These are phyloP conservation scores for Sclerotinia trifoliorum DNA, from an alignment of 2,329 filamentous ascomycete species.

Conservation along the genomic window DNA sequence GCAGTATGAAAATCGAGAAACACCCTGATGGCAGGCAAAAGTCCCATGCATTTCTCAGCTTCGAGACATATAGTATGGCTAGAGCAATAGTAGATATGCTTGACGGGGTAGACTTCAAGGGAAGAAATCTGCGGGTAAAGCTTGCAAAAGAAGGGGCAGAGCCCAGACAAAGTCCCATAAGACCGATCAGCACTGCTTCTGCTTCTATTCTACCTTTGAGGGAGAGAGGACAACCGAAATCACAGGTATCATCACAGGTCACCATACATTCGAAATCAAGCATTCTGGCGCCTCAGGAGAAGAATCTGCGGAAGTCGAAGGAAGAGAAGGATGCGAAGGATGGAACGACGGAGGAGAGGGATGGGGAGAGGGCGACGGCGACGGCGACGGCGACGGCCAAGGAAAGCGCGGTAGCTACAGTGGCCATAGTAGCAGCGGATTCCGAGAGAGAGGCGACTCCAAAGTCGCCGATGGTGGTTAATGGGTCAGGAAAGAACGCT, in stretches of 20 bases:
- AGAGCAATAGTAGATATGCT: constrained; percentile 14
- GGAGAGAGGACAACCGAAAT: not conserved
- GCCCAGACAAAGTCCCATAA: not conserved
- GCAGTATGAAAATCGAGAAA: constrained; percentile 25
- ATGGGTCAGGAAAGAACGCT: constrained; percentile 8
- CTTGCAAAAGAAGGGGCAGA: constrained; percentile 23
- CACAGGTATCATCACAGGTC: not conserved
- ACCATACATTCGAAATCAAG: not conserved
- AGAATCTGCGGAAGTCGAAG: not conserved
- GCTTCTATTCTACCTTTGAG: not conserved
- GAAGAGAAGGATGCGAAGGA: not conserved
- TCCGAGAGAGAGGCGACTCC: not conserved
- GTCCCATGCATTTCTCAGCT: constrained; percentile 30
- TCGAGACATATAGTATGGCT: constrained; percentile 25
- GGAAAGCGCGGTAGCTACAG: not conserved
- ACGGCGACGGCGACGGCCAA: not conserved
- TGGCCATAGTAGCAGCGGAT: not conserved
- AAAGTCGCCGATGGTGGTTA: constrained; percentile 11
- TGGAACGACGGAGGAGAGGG: not conserved
- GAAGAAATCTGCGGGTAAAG: constrained; percentile 8
- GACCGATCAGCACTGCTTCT: not conserved
- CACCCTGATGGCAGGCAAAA: constrained; percentile 23
- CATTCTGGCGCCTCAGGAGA: not conserved
- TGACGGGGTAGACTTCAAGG: constrained; percentile 2
- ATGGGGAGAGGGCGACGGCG: no score